phyloP scores from a whole-genome alignment of 306 rosid species.

The Sesbania bispinosa region DNA sequence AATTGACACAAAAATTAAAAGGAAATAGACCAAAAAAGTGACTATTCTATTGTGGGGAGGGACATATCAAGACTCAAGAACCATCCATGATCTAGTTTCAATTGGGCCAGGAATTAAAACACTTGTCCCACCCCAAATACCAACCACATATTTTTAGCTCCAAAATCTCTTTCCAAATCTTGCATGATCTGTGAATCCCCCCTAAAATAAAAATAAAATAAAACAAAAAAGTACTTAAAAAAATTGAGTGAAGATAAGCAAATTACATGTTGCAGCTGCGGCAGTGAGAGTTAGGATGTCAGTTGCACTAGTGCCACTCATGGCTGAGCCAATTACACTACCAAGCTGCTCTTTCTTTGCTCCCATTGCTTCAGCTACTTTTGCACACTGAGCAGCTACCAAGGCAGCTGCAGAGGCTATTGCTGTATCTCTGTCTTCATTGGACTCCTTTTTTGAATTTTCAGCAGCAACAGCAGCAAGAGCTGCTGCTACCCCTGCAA shows the following conservation, averaged over 20 bases:
- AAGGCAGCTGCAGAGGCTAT: conserved; percentile 87
- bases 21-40: conserved; percentile 8
- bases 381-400: conserved; percentile 86
- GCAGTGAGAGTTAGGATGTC: conserved; percentile 90
- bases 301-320: conserved; percentile 53
- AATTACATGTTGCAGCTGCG: conserved; percentile 79
- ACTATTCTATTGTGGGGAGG: not conserved
- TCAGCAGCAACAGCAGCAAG: conserved; percentile 83
- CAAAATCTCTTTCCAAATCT: conserved; percentile 5
- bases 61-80: not conserved
- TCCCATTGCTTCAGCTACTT: conserved; percentile 94
- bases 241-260: not conserved
- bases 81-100: not conserved
- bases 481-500: conserved; percentile 96
- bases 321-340: conserved; percentile 69
- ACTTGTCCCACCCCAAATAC: not conserved
- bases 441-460: conserved; percentile 38
- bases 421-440: conserved; percentile 61
- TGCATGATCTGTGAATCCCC: not conserved
- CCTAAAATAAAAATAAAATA: not conserved
- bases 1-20: not conserved
- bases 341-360: conserved; percentile 70
- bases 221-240: not conserved
- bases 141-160: not conserved
- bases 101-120: conserved; percentile 6